Percentiles rank a stretch among this genome's conserved stretches.
phyloP scores from a whole-genome alignment of 192 early-diverging fungal species.

The Backusella psychrophila region DNA sequence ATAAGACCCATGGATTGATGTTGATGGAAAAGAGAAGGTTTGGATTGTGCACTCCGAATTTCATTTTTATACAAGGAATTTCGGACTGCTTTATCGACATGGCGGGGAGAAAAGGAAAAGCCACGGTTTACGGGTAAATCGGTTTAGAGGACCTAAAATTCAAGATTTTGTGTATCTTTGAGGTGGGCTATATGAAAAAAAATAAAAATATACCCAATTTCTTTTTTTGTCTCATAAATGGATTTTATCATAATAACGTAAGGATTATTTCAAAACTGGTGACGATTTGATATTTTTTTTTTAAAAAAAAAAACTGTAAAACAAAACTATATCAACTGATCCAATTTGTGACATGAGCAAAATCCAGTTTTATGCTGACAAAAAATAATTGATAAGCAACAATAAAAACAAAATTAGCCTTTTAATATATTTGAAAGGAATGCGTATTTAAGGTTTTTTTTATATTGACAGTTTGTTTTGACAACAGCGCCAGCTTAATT shows the following conservation, averaged over 20 bases:
- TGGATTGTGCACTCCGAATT: not conserved
- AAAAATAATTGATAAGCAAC: not conserved
- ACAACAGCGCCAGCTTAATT: not conserved
- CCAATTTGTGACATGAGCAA: not conserved
- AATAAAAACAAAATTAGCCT: not conserved
- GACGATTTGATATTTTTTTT: not conserved
- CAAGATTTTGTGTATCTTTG: not conserved
- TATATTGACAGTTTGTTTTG: not conserved
- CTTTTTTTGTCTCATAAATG: not conserved
- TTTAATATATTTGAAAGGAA: not conserved
- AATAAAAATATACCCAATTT: not conserved
- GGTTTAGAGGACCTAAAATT: not conserved
- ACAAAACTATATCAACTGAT: not conserved
- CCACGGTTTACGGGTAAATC: not conserved
- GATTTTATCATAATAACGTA: not conserved
- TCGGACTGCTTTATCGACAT: not conserved
- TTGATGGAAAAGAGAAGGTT: not conserved
- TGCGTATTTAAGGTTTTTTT: not conserved
- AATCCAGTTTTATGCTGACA: not conserved
- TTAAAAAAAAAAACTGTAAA: not conserved
- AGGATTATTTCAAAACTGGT: too few species aligned
- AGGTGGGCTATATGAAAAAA: not conserved
- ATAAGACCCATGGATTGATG: constrained; percentile 3
- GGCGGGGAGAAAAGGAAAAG: not conserved
- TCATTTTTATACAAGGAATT: not conserved